Conservation (phyloP, 2,329 filamentous ascomycete genomes). For the Sclerotinia glacialis region DNA sequence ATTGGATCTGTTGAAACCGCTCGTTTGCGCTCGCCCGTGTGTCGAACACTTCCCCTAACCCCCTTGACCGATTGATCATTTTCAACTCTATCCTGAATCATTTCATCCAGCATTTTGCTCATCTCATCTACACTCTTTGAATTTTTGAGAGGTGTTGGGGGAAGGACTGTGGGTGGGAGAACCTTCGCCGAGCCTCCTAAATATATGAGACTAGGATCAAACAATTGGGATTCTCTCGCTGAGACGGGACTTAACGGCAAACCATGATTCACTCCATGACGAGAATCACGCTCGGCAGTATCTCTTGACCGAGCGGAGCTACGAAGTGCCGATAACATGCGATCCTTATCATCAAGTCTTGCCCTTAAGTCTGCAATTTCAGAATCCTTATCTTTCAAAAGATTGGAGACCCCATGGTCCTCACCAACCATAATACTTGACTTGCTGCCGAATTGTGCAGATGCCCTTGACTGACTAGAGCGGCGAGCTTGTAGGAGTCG, state of each 20-base stretch:
- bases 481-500: conserved; percentile 84
- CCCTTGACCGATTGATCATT: conserved; percentile 68
- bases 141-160: conserved; percentile 33
- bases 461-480: conserved; percentile 84
- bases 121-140: conserved; percentile 81
- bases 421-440: conserved; percentile 71
- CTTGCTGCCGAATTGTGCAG: conserved; percentile 64
- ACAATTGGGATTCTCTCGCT: conserved; percentile 34
- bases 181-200: conserved; percentile 23
- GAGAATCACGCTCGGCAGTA: conserved; percentile 59
- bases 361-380: conserved; percentile 91
- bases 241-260: conserved; percentile 37
- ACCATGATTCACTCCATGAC: conserved; percentile 28
- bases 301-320: conserved; percentile 84
- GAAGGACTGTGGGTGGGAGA: conserved; percentile 26
- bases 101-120: conserved; percentile 89
- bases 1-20: conserved; percentile 4
- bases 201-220: conserved; percentile 24
- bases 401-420: conserved; percentile 68
- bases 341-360: conserved; percentile 88
- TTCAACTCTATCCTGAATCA: conserved; percentile 88
- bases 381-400: conserved; percentile 83
- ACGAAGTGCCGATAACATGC: conserved; percentile 84
- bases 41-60: conserved; percentile 62
- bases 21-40: conserved; percentile 48